Base-by-base conservation (phyloP, 345 rosid species). In the Populus euphratica region DNA sequence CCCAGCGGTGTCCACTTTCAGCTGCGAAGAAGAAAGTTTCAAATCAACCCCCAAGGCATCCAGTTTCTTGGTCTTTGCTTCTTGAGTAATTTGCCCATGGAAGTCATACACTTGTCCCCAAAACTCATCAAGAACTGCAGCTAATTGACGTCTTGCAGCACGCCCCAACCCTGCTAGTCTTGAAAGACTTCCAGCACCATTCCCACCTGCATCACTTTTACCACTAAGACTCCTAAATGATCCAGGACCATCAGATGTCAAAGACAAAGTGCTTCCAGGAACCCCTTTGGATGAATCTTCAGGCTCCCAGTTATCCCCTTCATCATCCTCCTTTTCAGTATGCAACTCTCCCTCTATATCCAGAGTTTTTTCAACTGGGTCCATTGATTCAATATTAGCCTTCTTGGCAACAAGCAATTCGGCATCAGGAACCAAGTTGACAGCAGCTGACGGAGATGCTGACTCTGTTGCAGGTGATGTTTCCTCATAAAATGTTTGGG, bases 141-240 rank as follows among this genome's bases (percentile, higher is more conserved):
- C 90, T 78, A 96, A 77, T 70, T 96, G 96, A 41, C 94, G 90
- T 82, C 98, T 86, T 5, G 99, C 97, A 74, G 98, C 97, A 76
- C 99, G 97, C 13, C 99, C 99, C 77, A 96, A 80, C 68, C 98
- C 99, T 78, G 89, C 93, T 84, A 96, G 87, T 85, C 95, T 91
- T 38, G 98, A 92, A 79, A 96, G 97, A 81, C 98, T 94, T 70
- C 95, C 99, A 38, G 86, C 75, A 79, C 94, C 91, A 86, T 84
- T 92, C 68, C 95, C 99, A 72, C 87, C 88, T 20, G 92, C 99
- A 80, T 94, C 98, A 82, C 87, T 79, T 87, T 85, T 90, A 12
- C 98, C 91, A 74, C 91, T 85, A 74, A 90, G 89, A 87, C 96
- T 92, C 87, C 91, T 91, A 43, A 88, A 88, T 76, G 99, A 94